Base-by-base conservation (phyloP, 768 basidiomycete species). In the Basidioascus undulatus region DNA sequence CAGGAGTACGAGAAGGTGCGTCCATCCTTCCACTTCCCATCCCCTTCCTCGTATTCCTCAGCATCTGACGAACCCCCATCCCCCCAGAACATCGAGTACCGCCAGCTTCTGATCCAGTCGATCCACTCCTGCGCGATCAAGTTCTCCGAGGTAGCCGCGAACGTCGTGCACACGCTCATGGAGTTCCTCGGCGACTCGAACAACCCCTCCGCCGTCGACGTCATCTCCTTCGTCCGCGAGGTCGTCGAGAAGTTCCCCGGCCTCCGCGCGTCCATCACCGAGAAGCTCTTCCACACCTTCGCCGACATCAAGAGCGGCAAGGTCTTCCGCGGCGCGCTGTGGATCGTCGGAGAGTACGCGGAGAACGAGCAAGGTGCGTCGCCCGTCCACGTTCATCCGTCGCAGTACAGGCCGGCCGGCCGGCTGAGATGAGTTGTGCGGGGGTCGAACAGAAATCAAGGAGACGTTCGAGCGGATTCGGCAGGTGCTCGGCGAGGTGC, bases 291-390 rank as follows among this genome's bases (percentile, higher is more conserved):
- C 35, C 61, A 69, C 24, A 78, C 81, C 0, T 72, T 94, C 36
- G 52, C 67, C 41, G 81, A 82, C 46, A 82, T 94, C 61, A 86
- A 86, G 58, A 86, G 81, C 1, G 86, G 86, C 41, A 96, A 94
- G 58, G 87, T 96, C 19, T 94, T 80, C 66, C 74, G 86, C 5
- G 92, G 89, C 6, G 70, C 94, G 15, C 68, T 96, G 36, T 96
- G 92, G 89, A 92, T 96, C 48, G 66, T 94, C n/a, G 89, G 92
- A 47, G 89, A 96, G 61, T 98, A 96, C 51, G 74, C 80, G 30
- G 50, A 55, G 6, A 57, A 57, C 16, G 71, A 74, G 47, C 60
- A 63, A 5, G 59, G 67, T 37, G 43, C 58, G 59, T 53, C 19
- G 0, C n/a, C n/a, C n/a, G n/a, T n/a, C n/a, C n/a, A n/a, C n/a